phyloP scores from a whole-genome alignment of 495 filamentous ascomycete genomes.

The Saxophila tyrrhenica region DNA sequence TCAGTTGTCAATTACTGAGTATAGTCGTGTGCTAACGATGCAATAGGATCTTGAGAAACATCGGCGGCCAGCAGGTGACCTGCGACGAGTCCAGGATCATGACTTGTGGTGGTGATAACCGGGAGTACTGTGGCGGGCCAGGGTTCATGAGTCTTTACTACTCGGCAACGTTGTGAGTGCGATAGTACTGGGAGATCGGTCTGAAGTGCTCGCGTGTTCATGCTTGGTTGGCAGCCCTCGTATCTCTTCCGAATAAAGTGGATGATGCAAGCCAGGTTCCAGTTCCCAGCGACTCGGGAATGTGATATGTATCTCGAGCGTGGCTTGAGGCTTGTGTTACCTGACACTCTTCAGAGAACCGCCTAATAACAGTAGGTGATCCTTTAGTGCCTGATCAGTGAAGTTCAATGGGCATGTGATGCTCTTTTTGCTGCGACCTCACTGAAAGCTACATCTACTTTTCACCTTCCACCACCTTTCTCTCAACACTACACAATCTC shows the following conservation, averaged over 20 bases:
- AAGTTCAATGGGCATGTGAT: neutral
- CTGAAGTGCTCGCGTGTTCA: no score
- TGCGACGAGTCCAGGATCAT: slow-evolving; percentile 6
- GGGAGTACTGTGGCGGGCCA: slow-evolving; percentile 15
- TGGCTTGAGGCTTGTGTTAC: neutral
- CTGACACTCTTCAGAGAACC: neutral
- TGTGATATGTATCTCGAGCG: no score
- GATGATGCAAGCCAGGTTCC: no score
- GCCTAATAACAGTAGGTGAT: neutral
- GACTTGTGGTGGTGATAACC: slow-evolving; percentile 7
- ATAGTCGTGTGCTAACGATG: neutral
- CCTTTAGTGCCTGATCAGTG: neutral
- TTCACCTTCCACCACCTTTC: neutral
- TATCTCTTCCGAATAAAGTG: no score
- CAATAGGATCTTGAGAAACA: slow-evolving; percentile 2
- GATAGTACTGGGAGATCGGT: no score
- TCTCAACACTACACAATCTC: neutral
- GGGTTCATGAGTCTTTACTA: slow-evolving; percentile 16
- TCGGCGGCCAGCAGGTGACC: neutral
- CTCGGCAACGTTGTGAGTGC: slow-evolving; percentile 1
- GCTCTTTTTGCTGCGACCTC: neutral
- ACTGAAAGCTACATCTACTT: neutral
- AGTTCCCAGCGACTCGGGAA: no score
- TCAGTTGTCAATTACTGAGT: neutral
- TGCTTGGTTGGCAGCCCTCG: no score